Evolutionary conservation across 1,139 yeast genomes (phyloP).

Genomic region (Scheffersomyces insectosa): DNA sequence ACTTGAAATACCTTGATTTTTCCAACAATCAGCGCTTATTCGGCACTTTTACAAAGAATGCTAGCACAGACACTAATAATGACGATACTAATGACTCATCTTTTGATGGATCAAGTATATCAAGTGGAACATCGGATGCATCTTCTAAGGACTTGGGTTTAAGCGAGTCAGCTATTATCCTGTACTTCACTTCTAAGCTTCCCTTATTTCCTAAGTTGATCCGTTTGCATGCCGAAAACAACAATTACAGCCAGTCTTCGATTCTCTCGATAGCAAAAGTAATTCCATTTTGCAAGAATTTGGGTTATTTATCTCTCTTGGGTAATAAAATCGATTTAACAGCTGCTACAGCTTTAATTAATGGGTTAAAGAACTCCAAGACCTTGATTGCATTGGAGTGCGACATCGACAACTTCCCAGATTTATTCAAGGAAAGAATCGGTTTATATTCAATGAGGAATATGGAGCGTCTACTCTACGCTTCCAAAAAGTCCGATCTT

Average conservation of each 20-base stretch:
- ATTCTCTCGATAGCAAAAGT: conserved; percentile 59
- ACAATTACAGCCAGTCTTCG: conserved; percentile 47
- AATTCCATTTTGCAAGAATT: conserved; percentile 58
- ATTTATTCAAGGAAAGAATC: conserved; percentile 53
- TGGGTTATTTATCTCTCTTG: conserved; percentile 58
- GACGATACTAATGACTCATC: background rate
- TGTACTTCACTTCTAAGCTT: conserved; percentile 50
- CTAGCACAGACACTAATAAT: conserved; percentile 3
- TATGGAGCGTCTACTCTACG: conserved; percentile 50
- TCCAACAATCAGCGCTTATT: conserved; percentile 66
- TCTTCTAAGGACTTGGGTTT: conserved; percentile 4
- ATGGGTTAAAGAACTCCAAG: conserved; percentile 42
- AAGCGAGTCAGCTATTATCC: conserved; percentile 24
- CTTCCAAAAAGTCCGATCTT: conserved; percentile 1
- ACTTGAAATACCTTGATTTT: conserved; percentile 62
- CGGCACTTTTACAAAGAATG: conserved; percentile 17
- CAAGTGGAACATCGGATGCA: conserved; percentile 1
- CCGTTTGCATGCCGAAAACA: conserved; percentile 63
- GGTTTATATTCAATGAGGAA: conserved; percentile 72
- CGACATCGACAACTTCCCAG: conserved; percentile 39
- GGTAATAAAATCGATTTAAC: conserved; percentile 58
- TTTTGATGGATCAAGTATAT: background rate
- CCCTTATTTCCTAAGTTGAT: conserved; percentile 60
- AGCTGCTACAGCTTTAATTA: conserved; percentile 40
- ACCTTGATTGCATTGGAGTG: conserved; percentile 43